Conservation (phyloP, 768 basidiomycete genomes). For the Obba rivulosa region DNA sequence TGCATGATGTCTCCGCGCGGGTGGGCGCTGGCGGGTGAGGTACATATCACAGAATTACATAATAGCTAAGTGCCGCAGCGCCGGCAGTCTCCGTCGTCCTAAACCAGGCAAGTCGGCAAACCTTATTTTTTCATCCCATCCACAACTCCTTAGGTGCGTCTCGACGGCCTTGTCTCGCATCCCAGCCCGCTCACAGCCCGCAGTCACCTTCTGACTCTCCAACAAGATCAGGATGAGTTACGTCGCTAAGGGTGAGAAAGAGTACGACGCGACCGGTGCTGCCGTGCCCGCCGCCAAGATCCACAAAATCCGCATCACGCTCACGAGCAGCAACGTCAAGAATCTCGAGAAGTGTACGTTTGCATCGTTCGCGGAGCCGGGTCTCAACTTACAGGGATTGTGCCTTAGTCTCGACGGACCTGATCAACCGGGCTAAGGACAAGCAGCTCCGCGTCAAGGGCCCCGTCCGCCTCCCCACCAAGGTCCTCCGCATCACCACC, state of each 20-base stretch:
- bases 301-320: conserved; percentile 99
- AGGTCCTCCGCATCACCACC: conserved; percentile 98
- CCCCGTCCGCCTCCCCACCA: conserved; percentile 97
- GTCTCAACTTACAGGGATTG: not conserved
- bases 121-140: conserved; percentile 27
- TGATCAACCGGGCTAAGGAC: conserved; percentile 99
- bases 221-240: conserved; percentile 73
- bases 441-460: conserved; percentile 99
- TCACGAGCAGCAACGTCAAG: conserved; percentile 96
- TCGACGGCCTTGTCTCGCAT: not conserved
- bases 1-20: no score
- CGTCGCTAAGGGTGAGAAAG: conserved; percentile 98
- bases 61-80: no score
- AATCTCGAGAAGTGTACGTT: conserved; percentile 95
- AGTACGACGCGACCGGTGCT: conserved; percentile 91
- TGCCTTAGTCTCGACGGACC: conserved; percentile 81
- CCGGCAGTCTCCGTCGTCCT: not conserved
- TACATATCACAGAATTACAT: no score
- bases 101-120: conserved; percentile 14
- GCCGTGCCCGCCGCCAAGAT: conserved; percentile 83
- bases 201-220: conserved; percentile 82
- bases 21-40: no score
- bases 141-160: conserved; percentile 29
- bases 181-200: not conserved
- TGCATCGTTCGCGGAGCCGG: not conserved